Conservation (phyloP, 2,329 filamentous ascomycete genomes). For the Fusarium mexicanum region DNA sequence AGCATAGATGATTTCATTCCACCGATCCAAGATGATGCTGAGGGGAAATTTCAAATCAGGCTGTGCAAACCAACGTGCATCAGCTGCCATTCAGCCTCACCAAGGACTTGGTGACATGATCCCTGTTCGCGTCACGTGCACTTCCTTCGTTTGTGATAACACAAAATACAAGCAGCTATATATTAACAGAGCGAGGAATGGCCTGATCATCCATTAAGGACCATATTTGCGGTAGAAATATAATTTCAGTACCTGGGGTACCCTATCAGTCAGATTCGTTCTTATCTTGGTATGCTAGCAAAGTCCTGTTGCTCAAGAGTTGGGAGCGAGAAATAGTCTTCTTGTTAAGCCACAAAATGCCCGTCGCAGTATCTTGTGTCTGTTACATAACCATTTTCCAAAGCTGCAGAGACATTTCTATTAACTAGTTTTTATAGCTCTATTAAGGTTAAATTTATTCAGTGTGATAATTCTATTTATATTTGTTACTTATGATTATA, state of each 20-base stretch:
- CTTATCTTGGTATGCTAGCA: too few relatives aligned
- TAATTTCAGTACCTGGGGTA: fast-evolving
- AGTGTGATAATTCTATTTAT: fast-evolving
- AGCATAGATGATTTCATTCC: fast-evolving
- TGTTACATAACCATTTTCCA: not conserved
- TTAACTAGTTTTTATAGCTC: fast-evolving
- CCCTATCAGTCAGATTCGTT: not conserved
- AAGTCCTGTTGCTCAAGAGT: fast-evolving
- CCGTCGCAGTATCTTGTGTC: fast-evolving
- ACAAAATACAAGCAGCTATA: fast-evolving
- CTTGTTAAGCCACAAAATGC: not conserved
- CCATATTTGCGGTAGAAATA: fast-evolving
- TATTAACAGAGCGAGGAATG: fast-evolving
- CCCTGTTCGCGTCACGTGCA: not conserved
- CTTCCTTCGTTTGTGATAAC: fast-evolving
- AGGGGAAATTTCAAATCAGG: not conserved
- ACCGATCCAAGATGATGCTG: not conserved
- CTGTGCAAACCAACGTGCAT: not conserved
- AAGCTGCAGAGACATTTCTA: fast-evolving
- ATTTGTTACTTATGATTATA: fast-evolving
- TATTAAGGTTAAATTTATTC: fast-evolving
- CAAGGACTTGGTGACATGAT: not conserved
- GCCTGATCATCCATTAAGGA: fast-evolving
- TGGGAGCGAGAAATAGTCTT: fast-evolving
- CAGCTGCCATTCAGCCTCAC: not conserved